phyloP scores from a whole-genome alignment of 768 basidiomycete species.

The Ramaria sp. region DNA sequence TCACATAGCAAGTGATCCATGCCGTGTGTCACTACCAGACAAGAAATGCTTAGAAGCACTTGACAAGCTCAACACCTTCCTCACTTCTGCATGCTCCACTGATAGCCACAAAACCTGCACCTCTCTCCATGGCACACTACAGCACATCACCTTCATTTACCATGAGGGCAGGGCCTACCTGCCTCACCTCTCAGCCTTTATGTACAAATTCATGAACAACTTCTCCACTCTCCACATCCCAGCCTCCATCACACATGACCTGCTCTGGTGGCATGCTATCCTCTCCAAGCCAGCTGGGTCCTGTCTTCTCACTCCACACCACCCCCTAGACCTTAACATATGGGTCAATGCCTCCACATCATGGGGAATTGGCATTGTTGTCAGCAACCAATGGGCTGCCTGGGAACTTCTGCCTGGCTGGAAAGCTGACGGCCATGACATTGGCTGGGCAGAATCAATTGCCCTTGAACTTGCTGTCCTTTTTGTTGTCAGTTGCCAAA shows the following conservation, averaged over 20 bases:
- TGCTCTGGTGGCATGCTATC: background rate
- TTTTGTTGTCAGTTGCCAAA: background rate
- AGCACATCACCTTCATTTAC: background rate
- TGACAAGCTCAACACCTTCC: background rate
- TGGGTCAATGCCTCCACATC: background rate
- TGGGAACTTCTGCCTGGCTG: background rate
- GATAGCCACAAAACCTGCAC: background rate
- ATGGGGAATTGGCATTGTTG: background rate
- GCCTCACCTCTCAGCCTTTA: background rate
- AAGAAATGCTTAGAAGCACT: background rate
- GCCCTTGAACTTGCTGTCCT: constrained; percentile 1
- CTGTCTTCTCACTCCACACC: background rate
- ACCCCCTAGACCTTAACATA: background rate
- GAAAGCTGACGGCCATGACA: background rate
- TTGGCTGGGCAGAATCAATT: constrained; percentile 5
- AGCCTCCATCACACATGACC: background rate
- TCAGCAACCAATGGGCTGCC: background rate
- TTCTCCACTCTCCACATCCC: background rate
- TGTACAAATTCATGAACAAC: background rate
- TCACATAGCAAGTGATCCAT: background rate
- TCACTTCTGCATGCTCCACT: background rate
- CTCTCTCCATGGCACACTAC: background rate
- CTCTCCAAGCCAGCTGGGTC: no score
- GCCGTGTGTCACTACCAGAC: background rate
- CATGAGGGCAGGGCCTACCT: background rate